Evolutionary conservation across 345 rosid genomes (phyloP).

Genomic region (Salix dunnii): DNA sequence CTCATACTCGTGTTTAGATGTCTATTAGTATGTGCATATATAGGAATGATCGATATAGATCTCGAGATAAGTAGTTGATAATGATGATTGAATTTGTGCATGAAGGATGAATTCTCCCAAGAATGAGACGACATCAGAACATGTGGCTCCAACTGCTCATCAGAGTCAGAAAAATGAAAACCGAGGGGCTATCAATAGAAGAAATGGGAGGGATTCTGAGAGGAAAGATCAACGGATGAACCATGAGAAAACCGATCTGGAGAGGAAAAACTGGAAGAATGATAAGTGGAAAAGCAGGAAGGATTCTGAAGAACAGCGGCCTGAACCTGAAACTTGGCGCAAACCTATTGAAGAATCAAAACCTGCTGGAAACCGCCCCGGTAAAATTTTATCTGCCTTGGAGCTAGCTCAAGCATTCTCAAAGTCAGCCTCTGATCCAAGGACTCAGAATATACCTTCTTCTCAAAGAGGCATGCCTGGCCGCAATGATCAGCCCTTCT

Average conservation of each 20-base stretch:
- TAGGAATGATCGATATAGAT: background rate
- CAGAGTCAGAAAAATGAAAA: background rate
- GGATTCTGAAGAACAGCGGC: conserved; percentile 13
- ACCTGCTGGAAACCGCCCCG: conserved; percentile 7
- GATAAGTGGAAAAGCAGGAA: conserved; percentile 13
- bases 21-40: no score
- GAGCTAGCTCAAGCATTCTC: conserved; percentile 28
- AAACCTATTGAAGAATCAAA: conserved; percentile 17
- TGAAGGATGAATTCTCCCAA: conserved; percentile 19
- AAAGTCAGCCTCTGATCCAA: conserved; percentile 22
- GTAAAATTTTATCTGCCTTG: conserved; percentile 23
- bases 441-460: background rate
- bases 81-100: background rate
- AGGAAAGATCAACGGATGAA: conserved; percentile 4
- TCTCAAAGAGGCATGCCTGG: conserved; percentile 9
- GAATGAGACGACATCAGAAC: conserved; percentile 15
- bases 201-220: conserved; percentile 15
- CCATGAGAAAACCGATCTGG: conserved; percentile 10
- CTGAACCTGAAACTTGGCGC: conserved; percentile 21
- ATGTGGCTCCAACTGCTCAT: background rate
- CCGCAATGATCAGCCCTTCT: conserved; percentile 19
- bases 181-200: conserved; percentile 1
- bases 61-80: background rate
- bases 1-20: no score
- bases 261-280: conserved; percentile 9